Evolutionary conservation across 179 eudicot genomes (phyloP).

Genomic region (Actinidia polygama): DNA sequence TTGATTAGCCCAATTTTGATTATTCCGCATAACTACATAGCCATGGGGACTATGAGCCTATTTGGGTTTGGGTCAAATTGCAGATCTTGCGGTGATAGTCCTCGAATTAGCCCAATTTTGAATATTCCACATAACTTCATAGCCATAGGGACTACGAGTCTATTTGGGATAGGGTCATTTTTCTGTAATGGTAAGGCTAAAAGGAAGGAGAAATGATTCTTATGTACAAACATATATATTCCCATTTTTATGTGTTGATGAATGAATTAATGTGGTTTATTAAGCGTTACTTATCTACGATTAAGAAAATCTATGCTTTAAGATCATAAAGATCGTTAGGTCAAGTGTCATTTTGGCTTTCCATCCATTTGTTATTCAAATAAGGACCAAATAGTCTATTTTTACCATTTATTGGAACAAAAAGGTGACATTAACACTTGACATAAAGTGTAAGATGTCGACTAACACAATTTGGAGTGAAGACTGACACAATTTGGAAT

Average conservation of each 20-base stretch:
- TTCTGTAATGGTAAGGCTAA: slow-evolving; percentile 65
- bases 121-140: too few species aligned
- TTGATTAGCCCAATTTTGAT: slow-evolving; percentile 69
- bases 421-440: too few species aligned
- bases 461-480: too few species aligned
- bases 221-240: background rate
- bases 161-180: slow-evolving; percentile 73
- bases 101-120: too few species aligned
- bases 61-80: too few species aligned
- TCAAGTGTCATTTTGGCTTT: background rate
- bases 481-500: too few species aligned
- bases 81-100: too few species aligned
- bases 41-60: slow-evolving; percentile 55
- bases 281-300: background rate
- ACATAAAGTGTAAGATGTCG: too few species aligned
- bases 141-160: too few species aligned
- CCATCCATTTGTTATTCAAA: too few species aligned
- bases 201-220: slow-evolving; percentile 58
- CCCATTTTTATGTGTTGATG: background rate
- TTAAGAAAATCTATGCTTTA: slow-evolving; percentile 11
- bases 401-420: too few species aligned
- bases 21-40: slow-evolving; percentile 60
- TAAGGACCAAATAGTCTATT: too few species aligned
- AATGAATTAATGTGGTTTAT: background rate
- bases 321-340: slow-evolving; percentile 21